A percentile compares a stretch with the other conserved stretches of the same genome.
phyloP scores from a whole-genome alignment of 2,329 filamentous ascomycete species.

The Intubia oerlemansii region DNA sequence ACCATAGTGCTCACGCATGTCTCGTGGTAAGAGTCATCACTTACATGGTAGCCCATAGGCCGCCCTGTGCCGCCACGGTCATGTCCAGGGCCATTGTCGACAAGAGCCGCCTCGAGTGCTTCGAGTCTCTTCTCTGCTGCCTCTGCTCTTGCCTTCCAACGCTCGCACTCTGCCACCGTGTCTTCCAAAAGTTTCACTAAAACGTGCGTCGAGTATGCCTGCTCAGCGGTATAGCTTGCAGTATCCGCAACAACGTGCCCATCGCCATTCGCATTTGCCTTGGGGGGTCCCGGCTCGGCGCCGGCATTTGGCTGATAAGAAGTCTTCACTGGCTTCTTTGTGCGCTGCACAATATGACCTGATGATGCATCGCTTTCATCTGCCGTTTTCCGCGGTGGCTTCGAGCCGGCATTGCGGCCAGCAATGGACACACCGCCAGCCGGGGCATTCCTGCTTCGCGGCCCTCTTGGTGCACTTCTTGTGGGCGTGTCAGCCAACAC shows the following conservation, averaged over 20 bases:
- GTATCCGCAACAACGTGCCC: background rate
- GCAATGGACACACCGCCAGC: background rate
- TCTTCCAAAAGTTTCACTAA: conserved; percentile 25
- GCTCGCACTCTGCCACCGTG: conserved; percentile 12
- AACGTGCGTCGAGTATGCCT: conserved; percentile 14
- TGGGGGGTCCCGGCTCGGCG: background rate
- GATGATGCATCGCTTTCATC: background rate
- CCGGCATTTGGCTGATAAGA: background rate
- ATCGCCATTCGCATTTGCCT: background rate
- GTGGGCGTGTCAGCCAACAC: background rate
- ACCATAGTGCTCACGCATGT: too few relatives aligned
- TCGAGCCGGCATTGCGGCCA: background rate
- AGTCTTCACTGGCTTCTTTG: background rate
- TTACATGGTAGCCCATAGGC: too few relatives aligned
- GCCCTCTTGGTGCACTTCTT: background rate
- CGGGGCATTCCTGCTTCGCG: too few relatives aligned
- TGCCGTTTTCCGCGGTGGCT: background rate
- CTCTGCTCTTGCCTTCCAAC: conserved; percentile 25
- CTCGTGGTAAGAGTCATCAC: too few relatives aligned
- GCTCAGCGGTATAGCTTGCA: background rate
- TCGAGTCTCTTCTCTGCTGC: conserved; percentile 30
- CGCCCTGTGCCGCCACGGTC: too few relatives aligned
- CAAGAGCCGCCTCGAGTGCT: conserved; percentile 18
- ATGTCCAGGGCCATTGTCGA: too few relatives aligned
- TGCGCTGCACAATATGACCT: background rate